These are phyloP conservation scores for Glonium stellatum DNA, from an alignment of 495 filamentous ascomycete species.

Conservation along the genomic window DNA sequence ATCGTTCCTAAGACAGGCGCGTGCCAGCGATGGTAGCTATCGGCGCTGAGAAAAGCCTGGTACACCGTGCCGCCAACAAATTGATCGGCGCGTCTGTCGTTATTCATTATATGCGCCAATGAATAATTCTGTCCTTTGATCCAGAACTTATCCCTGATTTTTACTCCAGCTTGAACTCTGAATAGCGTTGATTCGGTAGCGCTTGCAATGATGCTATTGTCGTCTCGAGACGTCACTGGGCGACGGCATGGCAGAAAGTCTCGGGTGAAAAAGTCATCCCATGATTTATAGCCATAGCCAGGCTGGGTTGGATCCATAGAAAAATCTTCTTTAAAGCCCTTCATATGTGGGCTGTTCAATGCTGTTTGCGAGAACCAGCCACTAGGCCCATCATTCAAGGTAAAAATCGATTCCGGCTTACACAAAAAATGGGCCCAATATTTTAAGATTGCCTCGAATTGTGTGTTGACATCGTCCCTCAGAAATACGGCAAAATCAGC, in stretches of 20 bases:
- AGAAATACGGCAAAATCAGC: slow-evolving; percentile 60
- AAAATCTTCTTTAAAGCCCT: slow-evolving; percentile 48
- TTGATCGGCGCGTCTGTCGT: slow-evolving; percentile 24
- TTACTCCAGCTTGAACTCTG: slow-evolving; percentile 38
- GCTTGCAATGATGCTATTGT: slow-evolving; percentile 53
- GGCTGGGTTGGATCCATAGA: slow-evolving; percentile 43
- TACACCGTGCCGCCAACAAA: slow-evolving; percentile 33
- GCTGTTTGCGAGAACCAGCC: slow-evolving; percentile 58
- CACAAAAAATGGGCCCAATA: slow-evolving; percentile 53
- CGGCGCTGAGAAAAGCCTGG: slow-evolving; percentile 32
- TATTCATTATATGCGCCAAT: slow-evolving; percentile 31
- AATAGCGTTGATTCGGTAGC: slow-evolving; percentile 59
- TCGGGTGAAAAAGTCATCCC: slow-evolving; percentile 73
- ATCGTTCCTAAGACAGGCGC: slow-evolving; percentile 29
- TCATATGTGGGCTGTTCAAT: slow-evolving; percentile 7
- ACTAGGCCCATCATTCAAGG: slow-evolving; percentile 39
- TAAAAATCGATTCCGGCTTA: slow-evolving; percentile 50
- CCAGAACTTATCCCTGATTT: slow-evolving; percentile 56
- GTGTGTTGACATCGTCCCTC: slow-evolving; percentile 58
- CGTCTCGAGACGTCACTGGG: slow-evolving; percentile 49
- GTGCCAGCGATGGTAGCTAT: slow-evolving; percentile 36
- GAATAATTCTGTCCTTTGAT: slow-evolving; percentile 53
- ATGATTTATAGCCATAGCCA: slow-evolving; percentile 59
- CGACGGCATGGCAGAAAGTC: slow-evolving; percentile 46
- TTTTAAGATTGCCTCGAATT: slow-evolving; percentile 60